Percentiles rank a stretch among this genome's conserved stretches.
Conservation (phyloP, 1,139 yeast species). For the Geotrichum candidum region DNA sequence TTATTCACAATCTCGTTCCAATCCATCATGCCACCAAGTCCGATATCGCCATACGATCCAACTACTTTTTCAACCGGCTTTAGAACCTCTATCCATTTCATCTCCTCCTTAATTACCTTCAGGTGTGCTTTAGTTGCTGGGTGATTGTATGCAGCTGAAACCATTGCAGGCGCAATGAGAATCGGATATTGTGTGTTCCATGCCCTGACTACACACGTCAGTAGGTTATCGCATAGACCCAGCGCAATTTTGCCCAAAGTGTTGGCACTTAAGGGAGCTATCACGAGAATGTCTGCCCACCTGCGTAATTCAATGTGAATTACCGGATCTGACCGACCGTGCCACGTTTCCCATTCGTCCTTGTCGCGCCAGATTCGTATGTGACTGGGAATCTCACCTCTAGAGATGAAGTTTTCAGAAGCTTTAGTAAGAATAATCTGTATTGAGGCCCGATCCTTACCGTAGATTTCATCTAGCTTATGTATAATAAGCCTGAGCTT, state of each 20-base stretch:
- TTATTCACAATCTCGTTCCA: conserved; percentile 89
- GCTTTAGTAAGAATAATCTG: conserved; percentile 78
- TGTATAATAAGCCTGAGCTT: conserved; percentile 67
- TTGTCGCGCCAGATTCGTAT: conserved; percentile 79
- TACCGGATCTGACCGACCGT: conserved; percentile 79
- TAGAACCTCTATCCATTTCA: conserved; percentile 85
- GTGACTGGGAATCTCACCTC: conserved; percentile 53
- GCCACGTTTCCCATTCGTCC: conserved; percentile 93
- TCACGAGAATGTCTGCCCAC: conserved; percentile 89
- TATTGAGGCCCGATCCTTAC: conserved; percentile 64
- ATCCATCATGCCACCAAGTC: conserved; percentile 95
- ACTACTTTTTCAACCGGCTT: conserved; percentile 91
- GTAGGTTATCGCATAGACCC: conserved; percentile 82
- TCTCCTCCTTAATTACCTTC: conserved; percentile 67
- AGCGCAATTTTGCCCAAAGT: conserved; percentile 80
- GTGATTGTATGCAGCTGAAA: conserved; percentile 81
- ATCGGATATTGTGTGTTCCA: conserved; percentile 91
- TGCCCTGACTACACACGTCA: conserved; percentile 86
- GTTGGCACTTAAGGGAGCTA: conserved; percentile 88
- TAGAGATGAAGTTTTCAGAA: conserved; percentile 70
- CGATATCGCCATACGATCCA: conserved; percentile 90
- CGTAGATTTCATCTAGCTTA: conserved; percentile 74
- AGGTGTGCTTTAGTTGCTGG: conserved; percentile 81
- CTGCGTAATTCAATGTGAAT: conserved; percentile 86
- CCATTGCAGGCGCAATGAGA: conserved; percentile 90